Evolutionary conservation across 805 yeast genomes (phyloP).

Genomic region (Kazachstania africana): DNA sequence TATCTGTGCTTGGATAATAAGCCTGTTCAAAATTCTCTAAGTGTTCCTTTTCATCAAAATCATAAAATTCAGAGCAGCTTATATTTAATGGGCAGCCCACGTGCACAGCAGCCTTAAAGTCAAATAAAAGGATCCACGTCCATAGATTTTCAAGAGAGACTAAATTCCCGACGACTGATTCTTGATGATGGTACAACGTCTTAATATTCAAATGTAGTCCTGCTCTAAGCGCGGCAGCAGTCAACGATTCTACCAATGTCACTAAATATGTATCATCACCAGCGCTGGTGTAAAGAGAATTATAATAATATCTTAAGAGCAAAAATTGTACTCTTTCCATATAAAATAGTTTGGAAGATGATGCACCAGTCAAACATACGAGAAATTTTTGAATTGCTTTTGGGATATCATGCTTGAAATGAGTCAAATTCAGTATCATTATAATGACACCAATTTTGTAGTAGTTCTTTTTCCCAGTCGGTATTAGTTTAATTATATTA

Average conservation of each 20-base stretch:
- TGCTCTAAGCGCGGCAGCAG: conserved; percentile 10
- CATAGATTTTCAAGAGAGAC: conserved; percentile 17
- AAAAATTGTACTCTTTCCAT: conserved; percentile 23
- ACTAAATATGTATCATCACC: conserved; percentile 18
- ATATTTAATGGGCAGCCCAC: conserved; percentile 16
- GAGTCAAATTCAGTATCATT: conserved; percentile 10
- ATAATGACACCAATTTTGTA: conserved; percentile 21
- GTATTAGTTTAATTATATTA: conserved; percentile 4
- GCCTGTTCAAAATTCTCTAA: not conserved
- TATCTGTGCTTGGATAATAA: not conserved
- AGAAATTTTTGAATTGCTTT: conserved; percentile 10
- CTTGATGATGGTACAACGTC: conserved; percentile 7
- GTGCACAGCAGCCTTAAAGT: conserved; percentile 14
- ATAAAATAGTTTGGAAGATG: conserved; percentile 18
- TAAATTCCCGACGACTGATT: conserved; percentile 11
- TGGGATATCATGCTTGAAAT: conserved; percentile 11
- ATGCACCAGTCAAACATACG: conserved; percentile 17
- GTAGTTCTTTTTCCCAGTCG: conserved; percentile 13
- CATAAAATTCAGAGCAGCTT: conserved; percentile 2
- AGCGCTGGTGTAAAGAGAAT: conserved; percentile 5
- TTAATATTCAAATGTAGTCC: conserved; percentile 18
- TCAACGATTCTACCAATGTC: conserved; percentile 7
- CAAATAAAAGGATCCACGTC: conserved; percentile 17
- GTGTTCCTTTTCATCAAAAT: conserved; percentile 3
- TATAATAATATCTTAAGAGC: conserved; percentile 10